Conservation (phyloP, 148 eudicot species). For the Rheum nobile region DNA sequence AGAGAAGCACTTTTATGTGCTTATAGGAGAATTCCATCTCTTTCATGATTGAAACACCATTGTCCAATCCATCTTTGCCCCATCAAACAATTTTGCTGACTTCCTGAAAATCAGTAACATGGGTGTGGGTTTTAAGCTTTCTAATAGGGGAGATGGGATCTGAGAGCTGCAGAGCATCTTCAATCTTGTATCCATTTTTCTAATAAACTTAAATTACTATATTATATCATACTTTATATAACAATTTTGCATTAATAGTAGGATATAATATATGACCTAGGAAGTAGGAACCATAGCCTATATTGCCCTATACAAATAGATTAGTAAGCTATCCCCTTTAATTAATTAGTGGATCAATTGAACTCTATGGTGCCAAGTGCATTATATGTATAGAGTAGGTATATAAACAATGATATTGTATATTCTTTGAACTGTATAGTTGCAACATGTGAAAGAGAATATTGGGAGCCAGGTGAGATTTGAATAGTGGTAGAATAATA, state of each 20-base stretch:
- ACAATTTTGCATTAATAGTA: no score
- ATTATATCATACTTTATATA: no score
- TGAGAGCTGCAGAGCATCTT: neutral
- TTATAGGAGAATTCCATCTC: neutral
- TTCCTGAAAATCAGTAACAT: neutral
- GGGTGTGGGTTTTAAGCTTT: neutral
- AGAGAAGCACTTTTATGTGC: no score
- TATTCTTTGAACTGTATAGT: neutral
- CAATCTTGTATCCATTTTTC: neutral
- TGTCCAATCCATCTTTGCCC: constrained; percentile 20
- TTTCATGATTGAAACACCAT: constrained; percentile 34
- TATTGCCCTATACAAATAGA: neutral
- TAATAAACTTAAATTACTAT: neutral
- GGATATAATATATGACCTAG: neutral
- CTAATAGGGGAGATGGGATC: constrained; percentile 7
- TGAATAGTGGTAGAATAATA: neutral
- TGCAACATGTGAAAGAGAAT: neutral
- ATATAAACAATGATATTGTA: neutral
- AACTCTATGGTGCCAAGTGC: neutral
- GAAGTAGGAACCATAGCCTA: neutral
- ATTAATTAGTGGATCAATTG: neutral
- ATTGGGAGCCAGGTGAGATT: neutral
- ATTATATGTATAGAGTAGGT: neutral
- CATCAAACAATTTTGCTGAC: constrained; percentile 9
- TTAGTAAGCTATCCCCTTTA: neutral